phyloP scores from a whole-genome alignment of 176 grass and related monocot genomes.

The Puccinellia tenuiflora region DNA sequence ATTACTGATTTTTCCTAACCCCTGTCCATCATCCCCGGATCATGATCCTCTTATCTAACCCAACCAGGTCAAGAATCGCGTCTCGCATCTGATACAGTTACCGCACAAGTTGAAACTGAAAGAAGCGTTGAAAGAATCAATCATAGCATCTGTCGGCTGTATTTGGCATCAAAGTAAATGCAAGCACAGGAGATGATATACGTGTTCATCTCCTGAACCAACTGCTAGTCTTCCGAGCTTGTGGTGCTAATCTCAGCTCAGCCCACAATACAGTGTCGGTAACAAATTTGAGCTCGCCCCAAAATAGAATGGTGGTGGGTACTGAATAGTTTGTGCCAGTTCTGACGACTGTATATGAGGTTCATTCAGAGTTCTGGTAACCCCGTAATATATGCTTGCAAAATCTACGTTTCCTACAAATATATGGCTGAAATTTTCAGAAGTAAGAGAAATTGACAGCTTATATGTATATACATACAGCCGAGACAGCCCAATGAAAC shows the following conservation, averaged over 20 bases:
- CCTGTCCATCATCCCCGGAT: not conserved
- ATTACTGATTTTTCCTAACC: too few species aligned
- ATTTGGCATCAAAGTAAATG: not conserved
- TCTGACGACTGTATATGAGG: not conserved
- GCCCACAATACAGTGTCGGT: not conserved
- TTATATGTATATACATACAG: not conserved
- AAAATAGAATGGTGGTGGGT: not conserved
- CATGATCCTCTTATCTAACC: not conserved
- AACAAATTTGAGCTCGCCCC: not conserved
- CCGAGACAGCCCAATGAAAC: not conserved
- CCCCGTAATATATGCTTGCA: not conserved
- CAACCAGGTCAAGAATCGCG: not conserved
- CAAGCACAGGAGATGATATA: not conserved
- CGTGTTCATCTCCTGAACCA: not conserved
- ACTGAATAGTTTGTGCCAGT: not conserved
- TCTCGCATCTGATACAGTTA: not conserved
- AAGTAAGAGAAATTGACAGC: too few species aligned
- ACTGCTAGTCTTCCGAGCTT: not conserved
- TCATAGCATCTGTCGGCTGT: not conserved
- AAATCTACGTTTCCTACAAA: not conserved
- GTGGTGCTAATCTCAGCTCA: not conserved
- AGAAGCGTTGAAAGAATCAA: not conserved
- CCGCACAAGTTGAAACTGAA: not conserved
- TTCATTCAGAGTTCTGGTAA: not conserved
- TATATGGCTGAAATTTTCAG: not conserved